Evolutionary conservation across 2,329 filamentous ascomycete genomes (phyloP).

Genomic region (Aureobasidium sp.): DNA sequence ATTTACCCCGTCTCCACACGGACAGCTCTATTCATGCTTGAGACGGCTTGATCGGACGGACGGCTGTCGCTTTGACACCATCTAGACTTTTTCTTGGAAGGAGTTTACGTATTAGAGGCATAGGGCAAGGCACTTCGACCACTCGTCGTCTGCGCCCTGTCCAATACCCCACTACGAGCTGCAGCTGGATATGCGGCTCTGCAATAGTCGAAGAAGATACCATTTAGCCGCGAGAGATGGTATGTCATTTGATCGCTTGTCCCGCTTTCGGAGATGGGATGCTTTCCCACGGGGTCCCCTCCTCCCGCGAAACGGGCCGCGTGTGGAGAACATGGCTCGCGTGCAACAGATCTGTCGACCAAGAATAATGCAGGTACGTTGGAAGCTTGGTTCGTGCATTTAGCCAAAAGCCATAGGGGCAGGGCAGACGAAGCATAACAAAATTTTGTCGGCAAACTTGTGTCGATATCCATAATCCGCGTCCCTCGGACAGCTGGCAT

Average conservation of each 20-base stretch:
- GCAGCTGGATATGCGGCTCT: background rate
- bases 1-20: conserved; percentile 9
- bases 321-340: conserved; percentile 2
- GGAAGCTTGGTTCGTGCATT: background rate
- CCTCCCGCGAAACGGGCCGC: background rate
- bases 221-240: conserved; percentile 7
- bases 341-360: background rate
- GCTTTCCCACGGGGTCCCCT: background rate
- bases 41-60: background rate
- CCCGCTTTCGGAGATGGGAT: background rate
- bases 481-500: background rate
- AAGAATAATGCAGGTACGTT: conserved; percentile 6
- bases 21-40: background rate
- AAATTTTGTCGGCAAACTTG: background rate
- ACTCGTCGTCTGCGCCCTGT: background rate
- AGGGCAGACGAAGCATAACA: background rate
- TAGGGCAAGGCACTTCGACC: background rate
- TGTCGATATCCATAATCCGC: background rate
- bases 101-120: background rate
- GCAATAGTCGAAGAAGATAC: background rate
- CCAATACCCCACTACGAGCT: background rate
- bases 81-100: background rate
- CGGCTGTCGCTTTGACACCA: conserved; percentile 7
- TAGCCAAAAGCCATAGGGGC: background rate
- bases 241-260: background rate